Base-by-base conservation (phyloP, 164 flowering plant species). In the Berberis thunbergii region DNA sequence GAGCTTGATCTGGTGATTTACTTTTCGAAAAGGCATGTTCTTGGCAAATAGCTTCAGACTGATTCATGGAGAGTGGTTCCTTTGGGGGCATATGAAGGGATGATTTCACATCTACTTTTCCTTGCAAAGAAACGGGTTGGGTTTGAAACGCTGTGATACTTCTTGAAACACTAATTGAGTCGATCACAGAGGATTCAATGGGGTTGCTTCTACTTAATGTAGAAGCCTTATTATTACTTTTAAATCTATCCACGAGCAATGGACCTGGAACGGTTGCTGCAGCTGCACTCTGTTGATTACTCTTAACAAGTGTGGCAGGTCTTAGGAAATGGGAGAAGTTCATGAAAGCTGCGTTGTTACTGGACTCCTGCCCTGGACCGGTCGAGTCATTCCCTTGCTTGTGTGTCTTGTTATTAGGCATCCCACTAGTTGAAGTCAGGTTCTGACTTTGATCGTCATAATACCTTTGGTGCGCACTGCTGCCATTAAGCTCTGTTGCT, bases 251-350 rank as follows among this genome's bases (percentile, higher is more conserved):
- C 43, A 56, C 7, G 45, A 63, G 67, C 6, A 81, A 58, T 57
- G 53, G 42, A 43, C 61, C 65, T 6, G 80, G 64, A 60, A 54
- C 54, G 61, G 73, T 57, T 12, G 54, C 56, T 41, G 60, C 57
- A 54, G 69, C 69, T 57, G 67, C 61, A 41, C 61, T 72, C 56
- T 75, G 78, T 69, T 72, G 76, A 74, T 74, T 78, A 60, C 83
- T 77, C 64, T 75, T 85, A 60, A 69, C 73, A 68, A 84, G 72
- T 60, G 85, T 74, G 4, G 82, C 82, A 45, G 91, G 90, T 55
- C 85, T 77, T 41, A 85, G 75, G 71, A 93, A 89, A 77, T 80
- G 86, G 60, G 90, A 81, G 64, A 88, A 93, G 64, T 89, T 89
- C 68, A 81, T 73, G 45, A 87, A 39, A 48, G 67, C 65, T 2